Base-by-base conservation (phyloP, 495 filamentous ascomycete species). In the Aspergillus homomorphus region DNA sequence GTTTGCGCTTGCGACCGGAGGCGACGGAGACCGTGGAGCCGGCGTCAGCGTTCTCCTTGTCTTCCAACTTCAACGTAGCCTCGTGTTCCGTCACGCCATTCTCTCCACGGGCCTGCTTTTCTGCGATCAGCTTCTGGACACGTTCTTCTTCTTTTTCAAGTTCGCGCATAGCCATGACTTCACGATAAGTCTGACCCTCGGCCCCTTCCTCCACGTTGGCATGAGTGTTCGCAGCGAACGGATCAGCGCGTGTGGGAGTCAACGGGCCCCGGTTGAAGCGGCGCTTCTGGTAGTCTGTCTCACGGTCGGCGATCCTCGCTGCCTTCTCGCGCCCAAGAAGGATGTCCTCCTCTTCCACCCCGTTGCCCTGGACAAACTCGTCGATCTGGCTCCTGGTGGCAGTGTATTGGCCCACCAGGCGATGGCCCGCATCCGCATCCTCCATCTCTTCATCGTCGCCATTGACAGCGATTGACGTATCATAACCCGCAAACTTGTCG, bases 241-340 rank as follows among this genome's bases (percentile, higher is more conserved):
- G 87, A 73, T 96, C 92, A 55, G 89, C 92, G 70, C 91, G 84
- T 9, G 90, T 93, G 9, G 93, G 93, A 16, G 90, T 92, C 58
- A 97, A 78, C 42, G 74, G 68, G 53, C 86, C 88, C 48, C 94
- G 90, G 66, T 94, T 84, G 67, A 93, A 91, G 51, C 91, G 85
- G 55, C 92, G 90, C 76, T 96, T 96, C 74, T 99, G 95, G 68
- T 99, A 99, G 68, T 97, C 93, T 56, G 92, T 95, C 78, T 98
- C 92, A 59, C 95, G 86, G 64, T 92, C 90, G 19, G 88, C 82
- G 70, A 99, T 96, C 66, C 91, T 86, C 21, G 88, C 90, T 70
- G 89, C 85, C 76, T 94, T 89, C 75, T 97, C 94, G 68, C 90
- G 87, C 28, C 87, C 88, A 38, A 91, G 79, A 60, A 99, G 78